Evolutionary conservation across 768 basidiomycete species (phyloP).

Genomic region (Rhizopogon vinicolor): DNA sequence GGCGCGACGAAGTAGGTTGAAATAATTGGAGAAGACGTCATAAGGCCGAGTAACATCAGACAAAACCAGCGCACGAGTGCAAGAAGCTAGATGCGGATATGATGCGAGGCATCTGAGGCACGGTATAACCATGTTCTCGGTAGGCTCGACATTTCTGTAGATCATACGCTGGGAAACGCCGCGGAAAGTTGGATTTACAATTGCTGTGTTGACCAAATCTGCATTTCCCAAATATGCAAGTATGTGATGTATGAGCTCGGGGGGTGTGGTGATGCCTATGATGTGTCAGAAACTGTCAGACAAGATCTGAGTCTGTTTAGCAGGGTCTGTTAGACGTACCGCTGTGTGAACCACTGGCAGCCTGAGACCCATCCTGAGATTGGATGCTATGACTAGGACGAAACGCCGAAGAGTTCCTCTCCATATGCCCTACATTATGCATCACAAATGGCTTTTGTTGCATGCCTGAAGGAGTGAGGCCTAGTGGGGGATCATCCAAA

Average conservation of each 20-base stretch:
- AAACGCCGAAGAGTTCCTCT: too few species aligned
- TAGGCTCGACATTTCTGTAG: conserved; percentile 6
- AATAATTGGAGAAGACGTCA: conserved; percentile 1
- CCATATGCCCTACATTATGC: not conserved
- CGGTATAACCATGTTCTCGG: not conserved
- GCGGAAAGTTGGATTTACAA: conserved; percentile 1
- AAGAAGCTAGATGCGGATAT: conserved; percentile 6
- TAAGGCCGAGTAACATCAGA: conserved; percentile 1
- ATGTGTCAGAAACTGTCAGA: not conserved
- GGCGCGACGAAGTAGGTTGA: conserved; percentile 15
- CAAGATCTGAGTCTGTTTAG: not conserved
- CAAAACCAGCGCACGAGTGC: conserved; percentile 4
- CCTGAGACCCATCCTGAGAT: not conserved
- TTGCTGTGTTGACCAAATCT: conserved; percentile 3
- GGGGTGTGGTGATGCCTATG: conserved; percentile 3
- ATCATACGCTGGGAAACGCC: conserved; percentile 6
- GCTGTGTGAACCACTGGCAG: not conserved
- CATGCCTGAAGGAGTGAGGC: not conserved
- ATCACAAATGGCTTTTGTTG: not conserved
- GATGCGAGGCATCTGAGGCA: conserved; percentile 8
- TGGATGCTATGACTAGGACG: too few species aligned
- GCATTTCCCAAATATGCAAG: not conserved
- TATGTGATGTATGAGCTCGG: conserved; percentile 9
- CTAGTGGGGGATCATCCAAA: too few species aligned
- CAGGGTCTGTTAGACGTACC: not conserved